Base-by-base conservation (phyloP, 257 asterid genomes). In the Primulina huaijiensis region DNA sequence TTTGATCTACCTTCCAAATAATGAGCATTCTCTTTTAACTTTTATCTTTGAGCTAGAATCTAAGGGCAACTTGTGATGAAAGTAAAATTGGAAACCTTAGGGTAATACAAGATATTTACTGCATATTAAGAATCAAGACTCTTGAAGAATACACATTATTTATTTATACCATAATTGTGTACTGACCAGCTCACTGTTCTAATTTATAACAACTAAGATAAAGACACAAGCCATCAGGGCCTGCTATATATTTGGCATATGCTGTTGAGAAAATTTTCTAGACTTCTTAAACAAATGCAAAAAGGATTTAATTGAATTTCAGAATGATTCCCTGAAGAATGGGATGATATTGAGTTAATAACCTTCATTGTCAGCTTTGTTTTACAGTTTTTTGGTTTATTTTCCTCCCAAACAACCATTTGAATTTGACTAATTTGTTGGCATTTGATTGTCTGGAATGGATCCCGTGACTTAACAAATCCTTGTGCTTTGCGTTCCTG, bases 181-280 rank as follows among this genome's bases (percentile, higher is more conserved):
- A 27, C 57, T 34, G 23, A 65, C 72, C 59, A 79, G 35, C 31
- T 67, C 7, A 38, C 52, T 58, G 55, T 38, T 62, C 62, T 75
- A 21, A 65, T 71, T 14, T 65, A 62, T 65, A 62, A 70, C 65
- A 62, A 25, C 76, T 76, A 76, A 71, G 72, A 65, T 30, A 74
- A 74, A 65, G 69, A 69, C 74, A 70, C 70, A 65, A 69, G 71
- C 64, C 67, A 55, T 20, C 33, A 57, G 57, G 19, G n/a, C 72
- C 34, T 68, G 64, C 63, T 69, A 70, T 67, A 59, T 60, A 68
- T 38, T 65, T 75, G 71, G 35, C 69, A 30, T 21, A 53, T 17
- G 52, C 65, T 37, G 60, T 66, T 50, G 60, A 66, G 65, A 60
- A 55, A 16, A 67, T 35, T 55, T 74, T 69, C 29, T 64, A 57